Evolutionary conservation across 331 rosid species (phyloP).

Genomic region (Quercus phellos): DNA sequence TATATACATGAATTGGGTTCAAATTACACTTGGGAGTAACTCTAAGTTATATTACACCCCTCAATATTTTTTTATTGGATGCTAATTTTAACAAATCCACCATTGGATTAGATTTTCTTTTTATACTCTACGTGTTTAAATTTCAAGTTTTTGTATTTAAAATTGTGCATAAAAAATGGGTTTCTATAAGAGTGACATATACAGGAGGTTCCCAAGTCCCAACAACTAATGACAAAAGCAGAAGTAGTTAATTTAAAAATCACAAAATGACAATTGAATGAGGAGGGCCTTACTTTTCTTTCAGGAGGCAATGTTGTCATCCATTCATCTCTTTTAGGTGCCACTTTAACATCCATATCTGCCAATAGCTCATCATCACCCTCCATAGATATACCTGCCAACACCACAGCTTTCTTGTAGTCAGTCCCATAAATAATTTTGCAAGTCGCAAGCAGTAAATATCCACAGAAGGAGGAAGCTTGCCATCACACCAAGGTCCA

Average conservation of each 20-base stretch:
- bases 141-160: not conserved
- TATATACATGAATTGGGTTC: too few relatives aligned
- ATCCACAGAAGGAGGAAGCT: not conserved
- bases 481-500: too few relatives aligned
- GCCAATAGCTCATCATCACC: slow-evolving; percentile 93
- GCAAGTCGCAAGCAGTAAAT: not conserved
- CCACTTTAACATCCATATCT: slow-evolving; percentile 60
- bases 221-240: not conserved
- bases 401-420: slow-evolving; percentile 10
- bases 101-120: too few relatives aligned
- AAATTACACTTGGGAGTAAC: too few relatives aligned
- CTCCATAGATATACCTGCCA: slow-evolving; percentile 89
- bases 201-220: slow-evolving; percentile 1
- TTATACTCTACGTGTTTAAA: too few relatives aligned
- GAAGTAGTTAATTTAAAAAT: not conserved
- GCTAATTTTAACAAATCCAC: too few relatives aligned
- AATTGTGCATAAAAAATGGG: too few relatives aligned
- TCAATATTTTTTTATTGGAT: too few relatives aligned
- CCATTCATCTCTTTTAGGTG: slow-evolving; percentile 91
- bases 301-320: slow-evolving; percentile 94
- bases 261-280: slow-evolving; percentile 6
- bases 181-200: not conserved
- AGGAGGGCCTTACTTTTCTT: slow-evolving; percentile 49
- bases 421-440: slow-evolving; percentile 21
- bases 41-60: not conserved